Base-by-base conservation (phyloP, 805 yeast genomes). In the Wickerhamiella cacticola region DNA sequence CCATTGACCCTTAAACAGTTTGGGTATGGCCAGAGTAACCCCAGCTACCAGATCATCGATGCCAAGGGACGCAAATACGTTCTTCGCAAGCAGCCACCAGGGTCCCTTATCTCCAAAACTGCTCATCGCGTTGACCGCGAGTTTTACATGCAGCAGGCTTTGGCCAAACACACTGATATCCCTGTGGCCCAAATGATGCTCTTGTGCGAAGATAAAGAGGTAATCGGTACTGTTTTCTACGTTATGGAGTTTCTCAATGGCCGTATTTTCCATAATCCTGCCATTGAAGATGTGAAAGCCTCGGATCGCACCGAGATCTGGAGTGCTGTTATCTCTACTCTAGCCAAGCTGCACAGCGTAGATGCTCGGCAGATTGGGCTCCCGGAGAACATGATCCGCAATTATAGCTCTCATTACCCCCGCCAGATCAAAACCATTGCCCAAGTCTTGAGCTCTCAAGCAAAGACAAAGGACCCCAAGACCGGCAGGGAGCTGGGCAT, bases 121-220 rank as follows among this genome's bases (percentile, higher is more conserved):
- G 81, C 83, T 0, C 83, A 78, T 58, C 73, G 81, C 3, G 73
- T 78, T 26, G 82, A 78, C 53, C 58, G 82, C 15, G 83, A 78
- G 56, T 78, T 72, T 55, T 68, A 68, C 57, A 69, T 77, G 60
- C 57, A 76, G 26, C 67, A 67, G 41, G 65, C 68, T n/a, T 55
- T 68, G 29, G 12, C 25, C 33, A 55, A 56, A 36, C 51, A 53
- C 6, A 59, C 66, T 40, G 46, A 52, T 4, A 76, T 78, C 1
- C 80, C 82, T 0, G 72, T 78, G n/a, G 80, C 82, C 0, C 53
- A 66, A 16, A 75, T 75, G 3, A 65, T 66, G 50, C 51, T 74
- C 4, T 62, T 78, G 33, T 76, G 81, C 60, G 78, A 74, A 53
- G 81, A 78, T 58, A 78, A 73, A 55, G 57, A 67, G 1, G 62